These are phyloP conservation scores for Sporothrix curviconia DNA, from an alignment of 2,329 filamentous ascomycete species.

Conservation along the genomic window DNA sequence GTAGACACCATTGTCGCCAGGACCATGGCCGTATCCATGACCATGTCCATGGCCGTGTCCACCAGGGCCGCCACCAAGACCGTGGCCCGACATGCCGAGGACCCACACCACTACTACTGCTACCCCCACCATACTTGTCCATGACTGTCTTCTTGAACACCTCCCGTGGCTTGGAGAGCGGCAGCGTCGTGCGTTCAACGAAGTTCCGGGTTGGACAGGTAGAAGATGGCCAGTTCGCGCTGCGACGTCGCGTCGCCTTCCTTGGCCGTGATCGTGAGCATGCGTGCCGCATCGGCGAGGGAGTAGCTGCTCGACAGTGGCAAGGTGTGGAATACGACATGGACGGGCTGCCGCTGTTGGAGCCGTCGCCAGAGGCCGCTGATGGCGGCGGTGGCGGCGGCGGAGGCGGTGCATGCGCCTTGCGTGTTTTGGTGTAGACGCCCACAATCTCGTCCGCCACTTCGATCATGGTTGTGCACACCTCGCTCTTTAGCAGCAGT, in stretches of 20 bases:
- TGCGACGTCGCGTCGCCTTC: conserved; percentile 86
- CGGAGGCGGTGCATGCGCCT: conserved; percentile 15
- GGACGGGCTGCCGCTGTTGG: background rate
- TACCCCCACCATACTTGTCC: conserved; percentile 48
- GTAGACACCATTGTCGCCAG: conserved; percentile 30
- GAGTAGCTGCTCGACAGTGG: conserved; percentile 52
- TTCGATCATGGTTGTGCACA: conserved; percentile 71
- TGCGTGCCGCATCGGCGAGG: conserved; percentile 73
- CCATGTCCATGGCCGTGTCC: background rate
- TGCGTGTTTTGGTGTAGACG: conserved; percentile 53
- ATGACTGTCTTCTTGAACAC: conserved; percentile 87
- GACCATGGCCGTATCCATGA: conserved; percentile 1
- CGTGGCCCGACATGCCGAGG: conserved; percentile 17
- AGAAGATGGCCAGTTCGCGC: conserved; percentile 87
- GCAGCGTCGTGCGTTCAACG: conserved; percentile 71
- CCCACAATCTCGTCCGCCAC: conserved; percentile 49
- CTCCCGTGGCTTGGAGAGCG: conserved; percentile 75
- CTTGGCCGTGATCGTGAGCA: conserved; percentile 90
- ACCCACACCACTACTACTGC: conserved; percentile 19
- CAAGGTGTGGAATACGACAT: conserved; percentile 12
- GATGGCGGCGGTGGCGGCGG: conserved; percentile 1
- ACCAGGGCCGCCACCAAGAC: conserved; percentile 13
- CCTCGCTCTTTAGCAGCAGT: conserved; percentile 78
- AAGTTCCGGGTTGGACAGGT: conserved; percentile 86
- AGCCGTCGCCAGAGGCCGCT: background rate